A percentile compares a stretch with the other conserved stretches of the same genome.
Evolutionary conservation across 192 early-diverging fungal species (phyloP).

Genomic region (Oehlia diaphana): DNA sequence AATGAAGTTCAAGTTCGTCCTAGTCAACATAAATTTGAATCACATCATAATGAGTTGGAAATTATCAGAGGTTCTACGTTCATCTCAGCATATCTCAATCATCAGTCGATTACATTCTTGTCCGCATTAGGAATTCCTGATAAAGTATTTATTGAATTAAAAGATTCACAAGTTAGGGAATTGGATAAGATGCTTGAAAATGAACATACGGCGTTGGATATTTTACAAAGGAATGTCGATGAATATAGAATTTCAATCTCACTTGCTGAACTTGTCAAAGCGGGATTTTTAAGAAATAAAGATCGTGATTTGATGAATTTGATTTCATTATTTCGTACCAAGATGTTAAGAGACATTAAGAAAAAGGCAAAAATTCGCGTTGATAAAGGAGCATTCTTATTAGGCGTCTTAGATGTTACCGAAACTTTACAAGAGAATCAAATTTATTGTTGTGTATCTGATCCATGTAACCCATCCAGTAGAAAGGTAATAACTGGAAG

Average conservation of each 20-base stretch:
- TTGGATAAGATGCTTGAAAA: slow-evolving; percentile 42
- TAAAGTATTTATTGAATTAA: slow-evolving; percentile 52
- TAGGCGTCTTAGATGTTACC: slow-evolving; percentile 56
- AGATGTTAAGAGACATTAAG: slow-evolving; percentile 49
- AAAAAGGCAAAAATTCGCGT: slow-evolving; percentile 57
- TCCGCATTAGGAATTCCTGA: slow-evolving; percentile 58
- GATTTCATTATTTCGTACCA: slow-evolving; percentile 44
- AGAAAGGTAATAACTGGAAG: slow-evolving; percentile 39
- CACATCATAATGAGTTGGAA: slow-evolving; percentile 50
- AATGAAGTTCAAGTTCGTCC: slow-evolving; percentile 52
- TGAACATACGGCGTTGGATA: slow-evolving; percentile 36
- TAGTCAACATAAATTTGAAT: slow-evolving; percentile 62
- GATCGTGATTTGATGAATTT: slow-evolving; percentile 52
- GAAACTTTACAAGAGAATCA: slow-evolving; percentile 43
- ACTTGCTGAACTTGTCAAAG: slow-evolving; percentile 43
- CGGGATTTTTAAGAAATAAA: slow-evolving; percentile 44
- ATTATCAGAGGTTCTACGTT: slow-evolving; percentile 55
- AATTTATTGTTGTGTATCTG: slow-evolving; percentile 51
- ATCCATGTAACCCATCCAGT: slow-evolving; percentile 21
- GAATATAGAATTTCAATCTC: slow-evolving; percentile 43
- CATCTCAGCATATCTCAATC: slow-evolving; percentile 58
- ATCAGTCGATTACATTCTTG: slow-evolving; percentile 65
- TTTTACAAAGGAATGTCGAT: slow-evolving; percentile 44
- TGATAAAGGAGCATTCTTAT: slow-evolving; percentile 50
- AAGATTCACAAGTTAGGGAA: slow-evolving; percentile 39